A percentile compares a stretch with the other conserved stretches of the same genome.
These are phyloP conservation scores for Hansfordia pulvinata DNA, from an alignment of 2,329 filamentous ascomycete species.

Conservation along the genomic window DNA sequence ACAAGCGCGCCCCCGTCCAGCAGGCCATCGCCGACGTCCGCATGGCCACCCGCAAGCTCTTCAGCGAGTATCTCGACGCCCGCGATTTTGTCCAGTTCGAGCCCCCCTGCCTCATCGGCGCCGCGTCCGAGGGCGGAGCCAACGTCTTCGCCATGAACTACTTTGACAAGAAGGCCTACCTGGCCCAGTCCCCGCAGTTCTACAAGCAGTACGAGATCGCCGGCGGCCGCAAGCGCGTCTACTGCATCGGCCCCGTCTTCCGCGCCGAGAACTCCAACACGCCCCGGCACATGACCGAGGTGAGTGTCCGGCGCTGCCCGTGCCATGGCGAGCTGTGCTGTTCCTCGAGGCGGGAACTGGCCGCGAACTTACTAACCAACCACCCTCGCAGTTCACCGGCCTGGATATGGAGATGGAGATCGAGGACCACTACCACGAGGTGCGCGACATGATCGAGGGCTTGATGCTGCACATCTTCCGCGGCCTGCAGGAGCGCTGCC, in stretches of 20 bases:
- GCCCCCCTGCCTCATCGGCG: slow-evolving; percentile 77
- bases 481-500: slow-evolving; percentile 51
- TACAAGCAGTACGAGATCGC: slow-evolving; percentile 84
- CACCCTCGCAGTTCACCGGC: slow-evolving; percentile 50
- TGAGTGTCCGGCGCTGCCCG: slow-evolving; percentile 12
- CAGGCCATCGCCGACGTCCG: slow-evolving; percentile 55
- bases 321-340: no score
- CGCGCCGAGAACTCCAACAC: slow-evolving; percentile 80
- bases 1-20: slow-evolving; percentile 82
- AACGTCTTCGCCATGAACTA: slow-evolving; percentile 88
- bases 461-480: slow-evolving; percentile 71
- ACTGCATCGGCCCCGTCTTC: slow-evolving; percentile 70
- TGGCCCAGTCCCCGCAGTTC: slow-evolving; percentile 73
- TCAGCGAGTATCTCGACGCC: slow-evolving; percentile 64
- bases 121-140: slow-evolving; percentile 82
- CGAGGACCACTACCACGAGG: slow-evolving; percentile 64
- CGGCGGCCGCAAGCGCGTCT: slow-evolving; percentile 63
- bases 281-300: slow-evolving; percentile 70
- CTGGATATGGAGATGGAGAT: slow-evolving; percentile 89
- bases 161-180: slow-evolving; percentile 70
- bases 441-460: slow-evolving; percentile 56
- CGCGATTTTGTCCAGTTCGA: slow-evolving; percentile 74
- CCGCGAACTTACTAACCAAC: no score
- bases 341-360: slow-evolving; percentile 1
- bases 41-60: slow-evolving; percentile 52